Evolutionary conservation across 257 asterid genomes (phyloP).

Genomic region (Solanum chilense): DNA sequence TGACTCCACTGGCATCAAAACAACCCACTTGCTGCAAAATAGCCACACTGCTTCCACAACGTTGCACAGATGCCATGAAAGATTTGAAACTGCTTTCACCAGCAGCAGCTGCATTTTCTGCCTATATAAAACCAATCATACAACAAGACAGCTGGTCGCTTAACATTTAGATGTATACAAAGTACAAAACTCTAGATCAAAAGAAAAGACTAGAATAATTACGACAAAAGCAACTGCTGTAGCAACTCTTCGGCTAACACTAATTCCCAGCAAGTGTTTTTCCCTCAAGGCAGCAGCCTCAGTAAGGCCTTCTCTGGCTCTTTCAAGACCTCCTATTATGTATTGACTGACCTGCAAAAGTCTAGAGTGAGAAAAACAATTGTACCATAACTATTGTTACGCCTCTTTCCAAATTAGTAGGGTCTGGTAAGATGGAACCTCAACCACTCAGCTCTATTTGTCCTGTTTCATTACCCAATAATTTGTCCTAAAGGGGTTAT

Average conservation of each 20-base stretch:
- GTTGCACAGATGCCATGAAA: conserved; percentile 95
- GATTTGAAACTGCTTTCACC: conserved; percentile 96
- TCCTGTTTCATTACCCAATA: not conserved
- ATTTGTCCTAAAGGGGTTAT: not conserved
- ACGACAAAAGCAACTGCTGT: conserved; percentile 97
- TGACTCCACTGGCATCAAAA: not conserved
- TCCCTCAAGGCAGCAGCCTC: conserved; percentile 97
- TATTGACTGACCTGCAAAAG: conserved; percentile 62
- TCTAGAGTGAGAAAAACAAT: not conserved
- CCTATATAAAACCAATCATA: conserved; percentile 33
- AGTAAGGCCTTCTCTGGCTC: conserved; percentile 81
- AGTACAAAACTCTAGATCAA: not conserved
- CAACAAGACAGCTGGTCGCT: not conserved
- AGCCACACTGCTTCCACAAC: conserved; percentile 98
- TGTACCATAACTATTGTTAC: not conserved
- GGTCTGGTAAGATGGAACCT: not conserved
- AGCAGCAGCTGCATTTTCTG: conserved; percentile 99
- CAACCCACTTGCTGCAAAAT: conserved; percentile 88
- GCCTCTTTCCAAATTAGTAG: not conserved
- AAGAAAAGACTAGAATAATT: conserved; percentile 20
- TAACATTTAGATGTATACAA: not conserved
- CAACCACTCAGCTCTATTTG: not conserved
- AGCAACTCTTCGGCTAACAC: conserved; percentile 90
- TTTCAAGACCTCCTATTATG: conserved; percentile 91
- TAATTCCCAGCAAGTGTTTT: conserved; percentile 79